These are phyloP conservation scores for Yamadazyma laniorum DNA, from an alignment of 805 yeast species.

Conservation along the genomic window DNA sequence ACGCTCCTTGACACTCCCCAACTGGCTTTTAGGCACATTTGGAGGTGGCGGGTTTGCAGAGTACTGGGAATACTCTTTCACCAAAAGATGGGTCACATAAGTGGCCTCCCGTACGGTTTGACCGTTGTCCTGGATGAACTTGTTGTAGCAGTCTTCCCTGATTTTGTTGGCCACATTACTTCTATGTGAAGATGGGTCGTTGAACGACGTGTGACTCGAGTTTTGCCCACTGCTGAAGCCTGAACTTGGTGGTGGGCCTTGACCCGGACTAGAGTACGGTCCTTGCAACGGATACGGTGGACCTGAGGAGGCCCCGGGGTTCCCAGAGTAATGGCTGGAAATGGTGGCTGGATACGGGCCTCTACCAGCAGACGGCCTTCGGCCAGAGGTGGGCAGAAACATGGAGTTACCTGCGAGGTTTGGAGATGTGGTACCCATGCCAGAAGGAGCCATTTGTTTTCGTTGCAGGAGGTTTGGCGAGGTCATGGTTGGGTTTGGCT, in stretches of 20 bases:
- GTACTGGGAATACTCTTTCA: conserved; percentile 70
- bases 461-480: conserved; percentile 11
- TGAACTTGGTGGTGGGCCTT: not conserved
- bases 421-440: not conserved
- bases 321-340: not conserved
- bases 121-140: conserved; percentile 24
- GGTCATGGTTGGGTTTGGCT: not conserved
- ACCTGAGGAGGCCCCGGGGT: not conserved
- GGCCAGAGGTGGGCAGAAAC: not conserved
- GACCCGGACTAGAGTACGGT: not conserved
- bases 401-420: not conserved
- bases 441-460: conserved; percentile 7
- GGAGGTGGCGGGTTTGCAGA: conserved; percentile 71
- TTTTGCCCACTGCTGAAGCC: not conserved
- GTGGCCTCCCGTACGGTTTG: conserved; percentile 28
- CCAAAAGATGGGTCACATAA: conserved; percentile 73
- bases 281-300: not conserved
- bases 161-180: conserved; percentile 28
- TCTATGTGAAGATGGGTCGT: conserved; percentile 1
- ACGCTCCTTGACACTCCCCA: conserved; percentile 52
- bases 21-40: conserved; percentile 37
- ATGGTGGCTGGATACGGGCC: not conserved
- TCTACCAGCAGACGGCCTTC: not conserved
- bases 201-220: conserved; percentile 4
- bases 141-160: conserved; percentile 38